Conservation (phyloP, 208 protist species). For the Herpetomonas samuelpessoai region DNA sequence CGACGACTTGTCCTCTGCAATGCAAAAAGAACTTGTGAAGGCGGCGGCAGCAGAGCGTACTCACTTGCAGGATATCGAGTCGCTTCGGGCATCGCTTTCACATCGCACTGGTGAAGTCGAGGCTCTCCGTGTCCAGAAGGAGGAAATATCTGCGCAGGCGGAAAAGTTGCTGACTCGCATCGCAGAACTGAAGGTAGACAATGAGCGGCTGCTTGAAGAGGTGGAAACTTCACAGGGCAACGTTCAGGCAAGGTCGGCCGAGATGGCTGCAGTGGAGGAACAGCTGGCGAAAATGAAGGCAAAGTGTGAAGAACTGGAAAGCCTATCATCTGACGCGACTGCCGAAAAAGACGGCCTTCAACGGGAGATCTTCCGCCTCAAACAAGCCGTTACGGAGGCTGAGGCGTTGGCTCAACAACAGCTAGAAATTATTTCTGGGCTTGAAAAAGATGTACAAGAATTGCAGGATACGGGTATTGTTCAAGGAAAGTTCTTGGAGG, state of each 20-base stretch:
- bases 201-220: conserved; percentile 12
- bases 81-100: conserved; percentile 16
- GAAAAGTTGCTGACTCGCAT: conserved; percentile 26
- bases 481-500: conserved; percentile 24
- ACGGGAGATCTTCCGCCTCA: not conserved
- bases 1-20: conserved; percentile 39
- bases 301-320: not conserved
- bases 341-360: conserved; percentile 9
- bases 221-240: not conserved
- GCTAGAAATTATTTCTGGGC: conserved; percentile 31
- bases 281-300: conserved; percentile 8
- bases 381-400: not conserved
- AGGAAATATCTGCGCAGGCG: conserved; percentile 27
- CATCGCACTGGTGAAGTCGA: conserved; percentile 19
- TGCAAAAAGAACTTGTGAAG: conserved; percentile 46
- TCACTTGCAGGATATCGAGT: conserved; percentile 23
- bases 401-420: conserved; percentile 29
- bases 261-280: not conserved
- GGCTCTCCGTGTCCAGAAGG: conserved; percentile 16
- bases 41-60: conserved; percentile 12
- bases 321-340: not conserved
- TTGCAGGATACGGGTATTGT: conserved; percentile 21
- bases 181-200: conserved; percentile 27
- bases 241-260: no score
- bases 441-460: conserved; percentile 40